phyloP scores from a whole-genome alignment of 1,284 basidiomycete genomes.

The Apiotrichum laibachii region DNA sequence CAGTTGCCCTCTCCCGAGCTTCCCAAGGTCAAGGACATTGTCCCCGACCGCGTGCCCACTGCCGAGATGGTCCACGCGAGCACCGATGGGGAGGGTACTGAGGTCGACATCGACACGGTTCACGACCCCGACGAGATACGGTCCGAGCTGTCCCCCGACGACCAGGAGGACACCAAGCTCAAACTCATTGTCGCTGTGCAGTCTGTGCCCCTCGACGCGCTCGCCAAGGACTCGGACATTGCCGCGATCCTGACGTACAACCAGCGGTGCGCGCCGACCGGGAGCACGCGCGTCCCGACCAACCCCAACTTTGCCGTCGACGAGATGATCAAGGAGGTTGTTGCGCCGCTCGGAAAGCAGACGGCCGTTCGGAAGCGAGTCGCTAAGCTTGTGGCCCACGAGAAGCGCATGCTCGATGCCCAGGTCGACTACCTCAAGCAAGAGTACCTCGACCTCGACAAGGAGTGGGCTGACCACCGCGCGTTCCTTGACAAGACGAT shows the following conservation, averaged over 20 bases:
- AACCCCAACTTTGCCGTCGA: slow-evolving; percentile 13
- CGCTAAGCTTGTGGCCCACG: slow-evolving; percentile 17
- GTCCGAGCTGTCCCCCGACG: slow-evolving; percentile 15
- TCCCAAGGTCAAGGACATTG: background rate
- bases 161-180: slow-evolving; percentile 20
- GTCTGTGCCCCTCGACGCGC: background rate
- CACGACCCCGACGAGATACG: background rate
- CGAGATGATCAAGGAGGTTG: slow-evolving; percentile 19
- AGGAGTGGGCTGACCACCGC: slow-evolving; percentile 70
- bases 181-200: slow-evolving; percentile 24
- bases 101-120: slow-evolving; percentile 6
- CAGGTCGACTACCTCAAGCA: slow-evolving; percentile 61
- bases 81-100: slow-evolving; percentile 32
- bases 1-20: slow-evolving; percentile 15
- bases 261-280: slow-evolving; percentile 23
- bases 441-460: slow-evolving; percentile 68
- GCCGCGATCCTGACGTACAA: slow-evolving; percentile 34
- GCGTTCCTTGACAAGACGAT: slow-evolving; percentile 58
- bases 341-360: slow-evolving; percentile 23
- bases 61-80: slow-evolving; percentile 27
- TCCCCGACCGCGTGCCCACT: slow-evolving; percentile 21
- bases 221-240: slow-evolving; percentile 16
- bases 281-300: slow-evolving; percentile 15
- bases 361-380: slow-evolving; percentile 20
- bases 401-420: slow-evolving; percentile 55